These are phyloP conservation scores for Thalassiosira oceanica DNA, from an alignment of 352 stramenopile genomes.

Conservation along the genomic window DNA sequence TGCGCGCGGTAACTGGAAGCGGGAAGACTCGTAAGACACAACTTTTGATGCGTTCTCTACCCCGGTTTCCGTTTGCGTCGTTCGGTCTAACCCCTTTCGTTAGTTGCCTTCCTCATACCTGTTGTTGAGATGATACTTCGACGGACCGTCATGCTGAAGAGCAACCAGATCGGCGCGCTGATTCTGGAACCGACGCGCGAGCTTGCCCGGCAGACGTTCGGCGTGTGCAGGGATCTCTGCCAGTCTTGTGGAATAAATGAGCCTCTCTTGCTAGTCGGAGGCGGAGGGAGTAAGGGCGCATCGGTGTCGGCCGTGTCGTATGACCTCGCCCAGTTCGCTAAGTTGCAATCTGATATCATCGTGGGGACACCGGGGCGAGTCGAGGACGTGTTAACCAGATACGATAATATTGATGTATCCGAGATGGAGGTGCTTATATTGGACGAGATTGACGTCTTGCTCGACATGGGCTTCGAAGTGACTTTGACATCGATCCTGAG, in stretches of 20 bases:
- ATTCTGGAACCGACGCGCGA: constrained; percentile 95
- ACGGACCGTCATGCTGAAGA: constrained; percentile 45
- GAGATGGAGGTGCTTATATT: constrained; percentile 97
- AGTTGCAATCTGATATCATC: constrained; percentile 86
- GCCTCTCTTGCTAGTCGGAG: constrained; percentile 67
- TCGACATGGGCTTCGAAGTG: constrained; percentile 97
- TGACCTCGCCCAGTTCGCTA: constrained; percentile 86
- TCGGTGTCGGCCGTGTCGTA: constrained; percentile 82
- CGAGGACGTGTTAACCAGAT: constrained; percentile 89
- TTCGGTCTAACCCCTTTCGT: too few relatives aligned
- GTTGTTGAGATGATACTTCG: constrained; percentile 89
- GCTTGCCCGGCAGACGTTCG: constrained; percentile 96
- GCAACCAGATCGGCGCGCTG: constrained; percentile 68
- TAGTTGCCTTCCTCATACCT: constrained; percentile 98
- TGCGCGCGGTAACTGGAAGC: constrained; percentile 91
- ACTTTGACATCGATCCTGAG: constrained; percentile 93
- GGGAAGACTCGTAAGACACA: constrained; percentile 99
- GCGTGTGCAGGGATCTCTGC: constrained; percentile 67
- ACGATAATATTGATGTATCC: constrained; percentile 85
- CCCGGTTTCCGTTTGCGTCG: too few relatives aligned
- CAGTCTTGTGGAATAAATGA: constrained; percentile 40
- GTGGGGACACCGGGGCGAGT: constrained; percentile 94
- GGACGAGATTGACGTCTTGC: constrained; percentile 98
- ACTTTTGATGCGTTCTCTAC: too few relatives aligned
- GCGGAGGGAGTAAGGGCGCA: constrained; percentile 26